Evolutionary conservation across 768 basidiomycete species (phyloP).

Genomic region (Mrakia blollopis): DNA sequence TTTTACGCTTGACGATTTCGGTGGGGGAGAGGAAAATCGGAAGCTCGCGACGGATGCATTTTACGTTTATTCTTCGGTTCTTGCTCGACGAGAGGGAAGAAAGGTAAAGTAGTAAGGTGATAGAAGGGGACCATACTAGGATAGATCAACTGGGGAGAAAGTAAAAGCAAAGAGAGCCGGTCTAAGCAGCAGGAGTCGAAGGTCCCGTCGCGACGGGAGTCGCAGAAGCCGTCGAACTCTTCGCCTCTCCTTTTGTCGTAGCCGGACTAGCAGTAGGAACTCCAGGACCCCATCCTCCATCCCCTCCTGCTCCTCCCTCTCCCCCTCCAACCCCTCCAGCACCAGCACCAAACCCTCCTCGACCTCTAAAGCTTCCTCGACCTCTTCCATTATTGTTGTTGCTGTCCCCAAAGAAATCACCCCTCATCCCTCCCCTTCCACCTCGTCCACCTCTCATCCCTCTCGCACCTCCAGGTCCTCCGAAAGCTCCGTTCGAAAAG

Average conservation of each 20-base stretch:
- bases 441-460: slow-evolving; percentile 15
- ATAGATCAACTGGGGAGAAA: too few relatives aligned
- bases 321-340: neutral
- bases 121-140: too few relatives aligned
- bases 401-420: neutral
- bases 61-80: too few relatives aligned
- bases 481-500: neutral
- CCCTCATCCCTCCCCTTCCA: slow-evolving; percentile 5
- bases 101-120: too few relatives aligned
- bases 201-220: too few relatives aligned
- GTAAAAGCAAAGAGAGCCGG: too few relatives aligned
- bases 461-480: neutral
- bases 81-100: too few relatives aligned
- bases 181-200: too few relatives aligned
- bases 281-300: neutral
- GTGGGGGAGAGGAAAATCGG: too few relatives aligned
- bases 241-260: neutral
- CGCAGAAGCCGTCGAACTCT: too few relatives aligned
- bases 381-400: neutral
- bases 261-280: neutral
- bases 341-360: neutral
- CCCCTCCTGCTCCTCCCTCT: neutral
- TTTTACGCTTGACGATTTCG: too few relatives aligned
- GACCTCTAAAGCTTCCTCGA: neutral
- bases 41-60: too few relatives aligned